Evolutionary conservation across 129 eudicot species (phyloP).

Genomic region (Artemisia tridentata): DNA sequence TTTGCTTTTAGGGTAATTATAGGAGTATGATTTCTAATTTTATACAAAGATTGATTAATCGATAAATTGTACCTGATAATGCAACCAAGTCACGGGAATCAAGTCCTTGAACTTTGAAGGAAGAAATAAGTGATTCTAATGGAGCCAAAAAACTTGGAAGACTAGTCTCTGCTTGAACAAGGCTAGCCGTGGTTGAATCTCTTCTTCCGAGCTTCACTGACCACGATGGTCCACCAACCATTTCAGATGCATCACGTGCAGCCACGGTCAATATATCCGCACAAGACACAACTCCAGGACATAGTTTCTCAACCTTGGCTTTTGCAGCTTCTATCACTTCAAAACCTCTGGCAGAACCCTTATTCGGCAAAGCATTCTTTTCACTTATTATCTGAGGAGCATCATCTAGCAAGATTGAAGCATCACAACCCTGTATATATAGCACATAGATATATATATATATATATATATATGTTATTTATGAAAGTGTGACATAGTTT

Average conservation of each 20-base stretch:
- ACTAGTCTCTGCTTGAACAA: slow-evolving; percentile 38
- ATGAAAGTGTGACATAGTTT: neutral
- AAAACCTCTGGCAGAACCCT: slow-evolving; percentile 44
- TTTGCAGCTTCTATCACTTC: slow-evolving; percentile 45
- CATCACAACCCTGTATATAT: slow-evolving; percentile 57
- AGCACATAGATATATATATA: neutral
- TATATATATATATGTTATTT: neutral
- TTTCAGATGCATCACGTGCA: slow-evolving; percentile 63
- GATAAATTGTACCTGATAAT: too few species aligned
- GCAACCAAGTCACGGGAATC: slow-evolving; percentile 31
- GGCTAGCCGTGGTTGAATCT: slow-evolving; percentile 64
- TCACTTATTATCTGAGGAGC: slow-evolving; percentile 22
- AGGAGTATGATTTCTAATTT: too few species aligned
- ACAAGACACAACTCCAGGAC: slow-evolving; percentile 68
- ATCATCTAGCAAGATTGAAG: slow-evolving; percentile 55
- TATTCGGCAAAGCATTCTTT: slow-evolving; percentile 31
- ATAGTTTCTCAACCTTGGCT: slow-evolving; percentile 44
- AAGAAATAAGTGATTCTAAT: slow-evolving; percentile 14
- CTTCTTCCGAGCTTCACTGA: slow-evolving; percentile 60
- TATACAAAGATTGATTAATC: too few species aligned
- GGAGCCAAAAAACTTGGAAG: slow-evolving; percentile 48
- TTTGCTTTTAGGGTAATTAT: too few species aligned
- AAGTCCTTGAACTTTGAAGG: slow-evolving; percentile 46
- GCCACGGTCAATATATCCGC: slow-evolving; percentile 65
- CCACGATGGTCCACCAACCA: slow-evolving; percentile 79